Conservation (phyloP, 2,329 filamentous ascomycete species). For the Septoria linicola region DNA sequence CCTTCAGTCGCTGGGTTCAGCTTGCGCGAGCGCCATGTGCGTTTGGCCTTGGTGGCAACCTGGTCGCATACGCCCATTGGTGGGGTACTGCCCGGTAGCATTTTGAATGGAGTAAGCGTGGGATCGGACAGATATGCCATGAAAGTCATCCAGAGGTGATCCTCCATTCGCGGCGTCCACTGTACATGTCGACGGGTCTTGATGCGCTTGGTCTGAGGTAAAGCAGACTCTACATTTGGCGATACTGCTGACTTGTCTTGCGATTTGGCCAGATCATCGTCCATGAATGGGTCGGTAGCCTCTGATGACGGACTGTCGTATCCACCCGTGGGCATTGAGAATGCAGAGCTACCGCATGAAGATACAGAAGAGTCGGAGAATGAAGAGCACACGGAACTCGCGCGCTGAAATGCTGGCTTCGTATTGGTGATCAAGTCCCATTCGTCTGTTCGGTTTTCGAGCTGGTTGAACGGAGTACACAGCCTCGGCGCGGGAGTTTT, state of each 20-base stretch:
- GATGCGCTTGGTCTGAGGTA: slow-evolving; percentile 42
- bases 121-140: slow-evolving; percentile 65
- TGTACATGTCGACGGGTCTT: slow-evolving; percentile 44
- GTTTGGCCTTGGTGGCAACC: slow-evolving; percentile 61
- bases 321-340: slow-evolving; percentile 47
- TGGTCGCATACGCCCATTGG: slow-evolving; percentile 64
- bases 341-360: slow-evolving; percentile 57
- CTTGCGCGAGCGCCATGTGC: slow-evolving; percentile 56
- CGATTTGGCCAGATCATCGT: slow-evolving; percentile 30
- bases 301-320: slow-evolving; percentile 63
- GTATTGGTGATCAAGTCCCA: slow-evolving; percentile 37
- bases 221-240: slow-evolving; percentile 26
- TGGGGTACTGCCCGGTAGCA: slow-evolving; percentile 61
- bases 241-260: slow-evolving; percentile 29
- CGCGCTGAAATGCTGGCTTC: slow-evolving; percentile 46
- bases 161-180: slow-evolving; percentile 65
- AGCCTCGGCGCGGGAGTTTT: slow-evolving; percentile 47
- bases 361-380: slow-evolving; percentile 63
- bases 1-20: slow-evolving; percentile 28
- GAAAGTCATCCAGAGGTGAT: slow-evolving; percentile 66
- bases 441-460: slow-evolving; percentile 32
- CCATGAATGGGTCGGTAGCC: slow-evolving; percentile 54
- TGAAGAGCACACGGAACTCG: slow-evolving; percentile 58
- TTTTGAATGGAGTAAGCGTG: slow-evolving; percentile 66
- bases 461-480: slow-evolving; percentile 27